phyloP scores from a whole-genome alignment of 805 yeast species.

The Zygoascus flipseniorum region DNA sequence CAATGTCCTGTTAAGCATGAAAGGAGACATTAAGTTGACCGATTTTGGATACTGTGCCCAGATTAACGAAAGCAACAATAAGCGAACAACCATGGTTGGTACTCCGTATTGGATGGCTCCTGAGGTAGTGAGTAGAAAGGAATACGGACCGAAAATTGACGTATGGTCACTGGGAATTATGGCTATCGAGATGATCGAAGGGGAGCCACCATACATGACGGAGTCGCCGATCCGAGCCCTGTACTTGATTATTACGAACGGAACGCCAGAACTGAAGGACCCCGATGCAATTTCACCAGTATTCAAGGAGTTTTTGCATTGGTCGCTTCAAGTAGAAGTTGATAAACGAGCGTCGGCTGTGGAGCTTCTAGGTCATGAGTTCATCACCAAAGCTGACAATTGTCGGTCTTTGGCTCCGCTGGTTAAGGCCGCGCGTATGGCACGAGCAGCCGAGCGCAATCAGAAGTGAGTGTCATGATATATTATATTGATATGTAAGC shows the following conservation, averaged over 20 bases:
- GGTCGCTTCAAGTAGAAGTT: slow-evolving; percentile 91
- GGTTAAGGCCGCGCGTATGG: slow-evolving; percentile 25
- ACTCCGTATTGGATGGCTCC: slow-evolving; percentile 99
- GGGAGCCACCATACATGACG: slow-evolving; percentile 96
- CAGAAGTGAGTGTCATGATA: neutral
- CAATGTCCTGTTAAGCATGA: slow-evolving; percentile 74
- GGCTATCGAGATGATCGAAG: slow-evolving; percentile 98
- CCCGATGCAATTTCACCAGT: slow-evolving; percentile 64
- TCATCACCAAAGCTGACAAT: slow-evolving; percentile 29
- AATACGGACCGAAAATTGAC: slow-evolving; percentile 94
- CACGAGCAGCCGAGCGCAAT: slow-evolving; percentile 16
- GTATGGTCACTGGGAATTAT: slow-evolving; percentile 97
- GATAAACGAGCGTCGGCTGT: slow-evolving; percentile 84
- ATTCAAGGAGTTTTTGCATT: slow-evolving; percentile 78
- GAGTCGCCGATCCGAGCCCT: slow-evolving; percentile 93
- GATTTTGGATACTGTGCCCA: slow-evolving; percentile 88
- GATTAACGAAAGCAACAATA: slow-evolving; percentile 60
- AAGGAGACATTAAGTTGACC: slow-evolving; percentile 85
- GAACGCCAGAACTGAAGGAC: slow-evolving; percentile 77
- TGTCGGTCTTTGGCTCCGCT: slow-evolving; percentile 28
- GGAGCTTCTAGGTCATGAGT: slow-evolving; percentile 71
- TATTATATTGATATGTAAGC: neutral
- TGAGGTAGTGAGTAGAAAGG: slow-evolving; percentile 90
- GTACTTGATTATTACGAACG: slow-evolving; percentile 90
- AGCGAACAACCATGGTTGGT: slow-evolving; percentile 89